phyloP scores from a whole-genome alignment of 2,329 filamentous ascomycete genomes.

The Nectriaceae sp. region DNA sequence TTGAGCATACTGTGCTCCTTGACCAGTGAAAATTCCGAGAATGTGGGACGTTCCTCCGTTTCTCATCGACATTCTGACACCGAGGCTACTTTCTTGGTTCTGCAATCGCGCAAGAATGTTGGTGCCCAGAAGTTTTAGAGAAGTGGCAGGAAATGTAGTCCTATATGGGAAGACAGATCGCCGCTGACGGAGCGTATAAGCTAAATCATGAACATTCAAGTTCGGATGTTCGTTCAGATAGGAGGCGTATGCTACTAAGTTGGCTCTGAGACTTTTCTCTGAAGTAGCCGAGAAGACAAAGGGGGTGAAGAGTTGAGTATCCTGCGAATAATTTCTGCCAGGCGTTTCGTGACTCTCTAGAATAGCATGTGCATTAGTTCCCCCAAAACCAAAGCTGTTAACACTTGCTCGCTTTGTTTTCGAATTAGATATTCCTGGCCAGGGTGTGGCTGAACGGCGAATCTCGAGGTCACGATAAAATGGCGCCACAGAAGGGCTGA shows the following conservation, averaged over 20 bases:
- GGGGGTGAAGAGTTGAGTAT: background rate
- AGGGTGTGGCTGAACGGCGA: conserved; percentile 14
- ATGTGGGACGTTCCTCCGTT: no score
- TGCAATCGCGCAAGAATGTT: no score
- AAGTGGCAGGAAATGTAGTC: conserved; percentile 4
- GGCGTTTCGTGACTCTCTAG: background rate
- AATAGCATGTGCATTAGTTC: background rate
- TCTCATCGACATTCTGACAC: no score
- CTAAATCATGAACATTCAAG: background rate
- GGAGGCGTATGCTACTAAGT: background rate
- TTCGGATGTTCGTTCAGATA: background rate
- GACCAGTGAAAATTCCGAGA: conserved; percentile 34
- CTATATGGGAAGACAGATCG: conserved; percentile 4
- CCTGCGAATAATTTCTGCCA: background rate
- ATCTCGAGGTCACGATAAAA: conserved; percentile 10
- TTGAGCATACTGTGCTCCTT: conserved; percentile 34
- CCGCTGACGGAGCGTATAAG: conserved; percentile 6
- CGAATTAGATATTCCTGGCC: background rate
- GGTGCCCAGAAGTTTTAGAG: background rate
- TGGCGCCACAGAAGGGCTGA: conserved; percentile 24
- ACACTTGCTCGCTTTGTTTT: conserved; percentile 17
- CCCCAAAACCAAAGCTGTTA: conserved; percentile 32
- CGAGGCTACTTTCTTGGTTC: conserved; percentile 5
- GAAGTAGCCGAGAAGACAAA: background rate
- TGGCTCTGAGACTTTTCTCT: background rate